Percentiles rank a stretch among this genome's conserved stretches.
Conservation (phyloP, 306 rosid species). For the Acacia crassicarpa region DNA sequence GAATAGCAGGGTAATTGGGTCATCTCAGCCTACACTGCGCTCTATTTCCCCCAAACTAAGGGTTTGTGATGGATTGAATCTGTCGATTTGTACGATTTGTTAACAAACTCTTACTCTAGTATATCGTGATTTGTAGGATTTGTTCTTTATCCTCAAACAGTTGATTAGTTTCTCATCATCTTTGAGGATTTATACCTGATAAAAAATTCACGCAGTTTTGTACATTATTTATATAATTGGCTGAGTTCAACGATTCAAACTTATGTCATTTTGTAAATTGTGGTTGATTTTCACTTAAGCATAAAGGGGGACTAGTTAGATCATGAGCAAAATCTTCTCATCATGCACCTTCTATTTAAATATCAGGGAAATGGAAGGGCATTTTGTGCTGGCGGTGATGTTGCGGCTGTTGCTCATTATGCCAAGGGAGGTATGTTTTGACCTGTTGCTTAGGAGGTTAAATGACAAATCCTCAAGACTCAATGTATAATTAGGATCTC, state of each 20-base stretch:
- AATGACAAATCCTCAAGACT: neutral
- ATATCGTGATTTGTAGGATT: neutral
- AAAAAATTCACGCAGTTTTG: neutral
- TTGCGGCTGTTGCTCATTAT: slow-evolving; percentile 62
- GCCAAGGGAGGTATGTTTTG: slow-evolving; percentile 41
- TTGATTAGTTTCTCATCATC: neutral
- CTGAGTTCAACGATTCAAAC: neutral
- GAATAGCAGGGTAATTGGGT: neutral
- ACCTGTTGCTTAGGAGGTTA: slow-evolving; percentile 20
- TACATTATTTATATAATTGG: neutral
- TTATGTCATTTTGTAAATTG: slow-evolving; percentile 1
- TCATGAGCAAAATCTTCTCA: slow-evolving; percentile 5
- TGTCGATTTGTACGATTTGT: neutral
- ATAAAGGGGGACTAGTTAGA: slow-evolving; percentile 9
- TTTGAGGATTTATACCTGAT: neutral
- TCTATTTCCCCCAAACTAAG: neutral
- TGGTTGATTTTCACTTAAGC: neutral
- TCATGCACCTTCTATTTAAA: slow-evolving; percentile 19
- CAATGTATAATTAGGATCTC: neutral
- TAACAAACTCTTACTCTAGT: neutral
- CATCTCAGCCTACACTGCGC: neutral
- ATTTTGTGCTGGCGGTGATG: slow-evolving; percentile 98
- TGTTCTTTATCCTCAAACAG: neutral
- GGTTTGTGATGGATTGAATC: neutral
- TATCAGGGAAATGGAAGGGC: slow-evolving; percentile 92